Evolutionary conservation across 768 basidiomycete genomes (phyloP).

Genomic region (Boletus fagicola): DNA sequence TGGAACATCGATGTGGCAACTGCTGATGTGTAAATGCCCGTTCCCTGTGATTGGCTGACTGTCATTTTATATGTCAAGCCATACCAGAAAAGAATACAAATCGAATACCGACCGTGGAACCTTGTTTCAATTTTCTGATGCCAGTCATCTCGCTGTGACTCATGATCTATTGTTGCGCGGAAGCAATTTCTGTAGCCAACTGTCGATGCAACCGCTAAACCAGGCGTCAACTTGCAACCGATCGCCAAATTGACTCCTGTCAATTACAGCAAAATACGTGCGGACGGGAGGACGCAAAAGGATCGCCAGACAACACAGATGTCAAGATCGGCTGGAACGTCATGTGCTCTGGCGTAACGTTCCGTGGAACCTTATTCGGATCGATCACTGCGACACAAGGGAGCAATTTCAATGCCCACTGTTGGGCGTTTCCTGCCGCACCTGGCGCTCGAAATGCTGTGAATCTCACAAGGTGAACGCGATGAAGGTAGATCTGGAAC

Average conservation of each 20-base stretch:
- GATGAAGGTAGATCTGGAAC: background rate
- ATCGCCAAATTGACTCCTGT: constrained; percentile 1
- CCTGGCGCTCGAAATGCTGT: background rate
- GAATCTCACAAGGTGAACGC: background rate
- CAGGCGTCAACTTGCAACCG: constrained; percentile 6
- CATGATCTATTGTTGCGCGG: background rate
- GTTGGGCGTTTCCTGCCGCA: background rate
- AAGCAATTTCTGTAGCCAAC: background rate
- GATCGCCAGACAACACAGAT: background rate
- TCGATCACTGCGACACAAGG: background rate
- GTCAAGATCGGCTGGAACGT: constrained; percentile 4
- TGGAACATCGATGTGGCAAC: background rate
- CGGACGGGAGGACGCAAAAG: background rate
- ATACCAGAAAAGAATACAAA: background rate
- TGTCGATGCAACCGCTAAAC: background rate
- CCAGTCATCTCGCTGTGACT: too few species aligned
- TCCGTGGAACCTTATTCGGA: background rate
- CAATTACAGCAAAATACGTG: background rate
- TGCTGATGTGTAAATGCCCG: background rate
- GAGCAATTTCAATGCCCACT: background rate
- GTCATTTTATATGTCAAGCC: background rate
- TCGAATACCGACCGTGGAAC: background rate
- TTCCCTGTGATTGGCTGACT: background rate
- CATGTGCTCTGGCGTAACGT: background rate
- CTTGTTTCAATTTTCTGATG: background rate